Conservation (phyloP, 2,329 filamentous ascomycete species). For the Pseudogymnoascus sp. region DNA sequence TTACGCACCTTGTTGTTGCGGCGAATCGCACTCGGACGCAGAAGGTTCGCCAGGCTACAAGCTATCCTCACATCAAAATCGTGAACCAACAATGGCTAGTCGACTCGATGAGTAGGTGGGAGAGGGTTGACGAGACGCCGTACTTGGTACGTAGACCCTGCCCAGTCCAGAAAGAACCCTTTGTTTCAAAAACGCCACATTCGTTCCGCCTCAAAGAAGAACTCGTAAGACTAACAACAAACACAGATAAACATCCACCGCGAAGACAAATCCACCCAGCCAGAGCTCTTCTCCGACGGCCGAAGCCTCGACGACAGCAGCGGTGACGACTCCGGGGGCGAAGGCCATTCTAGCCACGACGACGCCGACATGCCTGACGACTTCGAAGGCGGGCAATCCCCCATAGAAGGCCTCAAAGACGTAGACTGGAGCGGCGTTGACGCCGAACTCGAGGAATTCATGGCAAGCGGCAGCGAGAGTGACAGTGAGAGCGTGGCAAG, state of each 20-base stretch:
- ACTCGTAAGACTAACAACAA: not conserved
- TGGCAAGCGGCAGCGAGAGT: conserved; percentile 46
- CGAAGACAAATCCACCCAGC: conserved; percentile 34
- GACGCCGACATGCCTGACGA: conserved; percentile 42
- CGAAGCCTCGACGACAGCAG: conserved; percentile 26
- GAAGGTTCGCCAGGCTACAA: conserved; percentile 81
- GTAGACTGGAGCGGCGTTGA: conserved; percentile 58
- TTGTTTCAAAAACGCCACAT: not conserved
- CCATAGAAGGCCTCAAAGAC: conserved; percentile 46
- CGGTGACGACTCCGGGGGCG: conserved; percentile 22
- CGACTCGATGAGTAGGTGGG: conserved; percentile 78
- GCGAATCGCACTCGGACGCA: conserved; percentile 68
- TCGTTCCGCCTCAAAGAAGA: not conserved
- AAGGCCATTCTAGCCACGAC: conserved; percentile 17
- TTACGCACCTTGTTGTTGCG: conserved; percentile 68
- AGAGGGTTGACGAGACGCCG: conserved; percentile 64
- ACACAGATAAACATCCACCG: conserved; percentile 16
- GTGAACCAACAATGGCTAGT: conserved; percentile 87
- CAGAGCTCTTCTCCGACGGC: not conserved
- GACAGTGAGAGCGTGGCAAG: conserved; percentile 19
- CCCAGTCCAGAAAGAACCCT: not conserved
- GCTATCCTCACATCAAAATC: conserved; percentile 74
- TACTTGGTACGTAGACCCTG: conserved; percentile 42
- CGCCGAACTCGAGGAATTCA: conserved; percentile 67
- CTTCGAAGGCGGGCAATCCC: conserved; percentile 40